phyloP scores from a whole-genome alignment of 805 yeast genomes.

The Wickerhamiella vanderwaltii region DNA sequence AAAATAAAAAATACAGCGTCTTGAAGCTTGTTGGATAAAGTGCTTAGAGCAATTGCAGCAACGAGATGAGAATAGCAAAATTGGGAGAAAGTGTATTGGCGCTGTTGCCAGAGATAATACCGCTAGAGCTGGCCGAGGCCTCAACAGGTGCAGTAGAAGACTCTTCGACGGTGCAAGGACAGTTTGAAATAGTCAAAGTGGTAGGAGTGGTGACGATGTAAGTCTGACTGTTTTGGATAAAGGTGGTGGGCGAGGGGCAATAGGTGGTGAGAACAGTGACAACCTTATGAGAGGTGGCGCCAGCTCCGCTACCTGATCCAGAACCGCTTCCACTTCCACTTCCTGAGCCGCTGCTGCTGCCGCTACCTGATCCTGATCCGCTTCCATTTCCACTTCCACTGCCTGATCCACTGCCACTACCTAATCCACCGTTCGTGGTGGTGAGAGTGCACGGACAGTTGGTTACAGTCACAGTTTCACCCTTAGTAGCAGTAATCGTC shows the following conservation, averaged over 20 bases:
- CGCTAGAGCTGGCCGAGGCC: conserved; percentile 11
- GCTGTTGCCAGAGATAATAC: conserved; percentile 6
- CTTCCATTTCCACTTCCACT: too few species aligned
- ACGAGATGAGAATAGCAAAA: not conserved
- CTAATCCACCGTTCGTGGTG: not conserved
- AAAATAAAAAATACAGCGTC: too few species aligned
- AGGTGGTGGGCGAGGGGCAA: conserved; percentile 57
- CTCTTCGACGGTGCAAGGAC: conserved; percentile 6
- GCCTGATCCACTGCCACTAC: not conserved
- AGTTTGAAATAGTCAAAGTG: too few species aligned
- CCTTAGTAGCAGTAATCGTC: conserved; percentile 13
- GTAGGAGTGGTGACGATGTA: conserved; percentile 58
- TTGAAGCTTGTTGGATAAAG: not conserved
- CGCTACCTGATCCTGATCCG: conserved; percentile 2
- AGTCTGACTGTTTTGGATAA: conserved; percentile 43
- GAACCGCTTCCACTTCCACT: too few species aligned
- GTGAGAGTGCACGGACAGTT: conserved; percentile 17
- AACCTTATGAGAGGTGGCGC: too few species aligned
- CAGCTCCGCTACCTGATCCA: conserved; percentile 13
- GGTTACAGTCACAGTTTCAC: conserved; percentile 1
- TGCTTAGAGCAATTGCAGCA: not conserved
- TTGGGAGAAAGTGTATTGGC: too few species aligned
- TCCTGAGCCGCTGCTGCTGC: conserved; percentile 1
- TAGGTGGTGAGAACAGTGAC: conserved; percentile 26
- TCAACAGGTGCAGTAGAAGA: conserved; percentile 2